Base-by-base conservation (phyloP, 2,329 filamentous ascomycete species). In the Onygenales sp. region DNA sequence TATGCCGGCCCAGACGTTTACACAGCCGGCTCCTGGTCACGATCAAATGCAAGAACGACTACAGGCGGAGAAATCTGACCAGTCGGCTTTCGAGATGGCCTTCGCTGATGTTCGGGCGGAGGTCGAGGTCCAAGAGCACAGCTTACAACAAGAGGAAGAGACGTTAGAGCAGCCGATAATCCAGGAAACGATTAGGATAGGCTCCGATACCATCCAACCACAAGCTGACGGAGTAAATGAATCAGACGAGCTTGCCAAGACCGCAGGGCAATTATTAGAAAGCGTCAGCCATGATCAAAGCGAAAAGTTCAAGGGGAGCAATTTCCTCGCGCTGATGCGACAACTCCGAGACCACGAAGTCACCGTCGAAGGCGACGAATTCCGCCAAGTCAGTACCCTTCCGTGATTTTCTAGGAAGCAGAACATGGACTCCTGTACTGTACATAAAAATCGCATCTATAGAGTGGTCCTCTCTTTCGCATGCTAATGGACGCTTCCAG, bases 281-380 rank as follows among this genome's bases (percentile, higher is more conserved):
- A 83, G 81, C 39, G 80, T 94, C 10, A 76, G 80, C 17, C 75
- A 84, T 60, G 84, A 92, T 60, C 78, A 81, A 54, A 84, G 79
- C 53, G 73, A 82, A 46, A 92, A 92, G 64, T 93, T 93, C 68
- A 81, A 83, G 61, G 82, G 90, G 63, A 91, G 87, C 59, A 81
- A 81, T 55, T 94, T 94, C 63, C 71, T 92, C 0, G 76, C 79
- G 3, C 73, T 94, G 45, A 93, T 94, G 88, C 81, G 86, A 32
- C 79, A 81, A 55, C 80, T 93, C 52, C 79, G 85, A 50, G 83
- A 88, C 63, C 76, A 79, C 53, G 84, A 93, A 70, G 82, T 90
- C 11, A 79, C 79, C 48, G 82, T 93, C 39, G 78, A 87, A 59
- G 86, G 84, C 42, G 84, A 89, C 64, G 80, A 72, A 61, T 72